Evolutionary conservation across 306 rosid species (phyloP).

Genomic region (Adenanthera pavonina): DNA sequence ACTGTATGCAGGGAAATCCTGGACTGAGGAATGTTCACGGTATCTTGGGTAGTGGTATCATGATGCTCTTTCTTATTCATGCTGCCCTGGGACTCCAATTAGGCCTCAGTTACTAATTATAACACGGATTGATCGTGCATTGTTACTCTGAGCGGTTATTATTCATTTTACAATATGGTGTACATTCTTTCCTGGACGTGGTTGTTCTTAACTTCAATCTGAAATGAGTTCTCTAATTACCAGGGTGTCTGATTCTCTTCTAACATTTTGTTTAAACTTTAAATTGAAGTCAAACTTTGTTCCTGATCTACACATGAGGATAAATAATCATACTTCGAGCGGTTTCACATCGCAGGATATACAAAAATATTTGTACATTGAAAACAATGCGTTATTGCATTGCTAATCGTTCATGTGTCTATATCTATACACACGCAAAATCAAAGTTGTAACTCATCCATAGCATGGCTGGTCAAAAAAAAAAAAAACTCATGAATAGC

Average conservation of each 20-base stretch:
- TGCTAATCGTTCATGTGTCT: too few species aligned
- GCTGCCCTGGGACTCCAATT: slow-evolving; percentile 89
- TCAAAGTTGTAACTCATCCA: too few species aligned
- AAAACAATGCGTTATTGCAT: not conserved
- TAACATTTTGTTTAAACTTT: slow-evolving; percentile 11
- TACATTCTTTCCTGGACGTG: slow-evolving; percentile 27
- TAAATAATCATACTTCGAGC: not conserved
- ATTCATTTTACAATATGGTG: slow-evolving; percentile 27
- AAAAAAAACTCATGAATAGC: too few species aligned
- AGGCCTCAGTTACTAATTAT: slow-evolving; percentile 67
- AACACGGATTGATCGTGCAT: not conserved
- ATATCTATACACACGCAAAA: too few species aligned
- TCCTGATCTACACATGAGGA: not conserved
- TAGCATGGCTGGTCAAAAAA: too few species aligned
- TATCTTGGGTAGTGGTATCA: slow-evolving; percentile 85
- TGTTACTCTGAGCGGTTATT: not conserved
- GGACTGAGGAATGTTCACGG: slow-evolving; percentile 81
- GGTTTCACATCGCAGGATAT: not conserved
- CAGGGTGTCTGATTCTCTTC: slow-evolving; percentile 19
- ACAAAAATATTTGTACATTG: not conserved
- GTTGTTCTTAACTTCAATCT: slow-evolving; percentile 30
- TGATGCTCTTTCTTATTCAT: slow-evolving; percentile 84
- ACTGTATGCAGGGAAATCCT: slow-evolving; percentile 71
- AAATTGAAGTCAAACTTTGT: slow-evolving; percentile 10
- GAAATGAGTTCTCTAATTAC: slow-evolving; percentile 19